These are phyloP conservation scores for Globisporangium yorkense DNA, from an alignment of 352 stramenopile species.

Conservation along the genomic window DNA sequence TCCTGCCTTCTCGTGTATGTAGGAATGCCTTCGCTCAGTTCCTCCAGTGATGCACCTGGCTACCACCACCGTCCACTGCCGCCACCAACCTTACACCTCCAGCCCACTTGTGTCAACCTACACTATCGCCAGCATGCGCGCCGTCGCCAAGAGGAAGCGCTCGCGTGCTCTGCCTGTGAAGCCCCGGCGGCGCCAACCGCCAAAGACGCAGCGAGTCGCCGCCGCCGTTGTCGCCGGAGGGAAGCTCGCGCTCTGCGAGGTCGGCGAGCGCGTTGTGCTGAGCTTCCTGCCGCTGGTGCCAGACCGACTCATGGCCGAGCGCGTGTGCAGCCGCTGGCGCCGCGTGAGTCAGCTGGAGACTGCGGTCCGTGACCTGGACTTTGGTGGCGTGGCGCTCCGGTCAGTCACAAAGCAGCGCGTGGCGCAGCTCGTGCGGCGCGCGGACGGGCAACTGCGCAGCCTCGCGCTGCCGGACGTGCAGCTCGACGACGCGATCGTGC, in stretches of 20 bases:
- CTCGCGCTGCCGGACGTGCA: slow-evolving; percentile 40
- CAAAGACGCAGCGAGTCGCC: neutral
- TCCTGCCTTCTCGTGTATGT: too few species aligned
- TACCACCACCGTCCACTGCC: too few species aligned
- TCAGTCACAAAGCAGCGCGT: slow-evolving; percentile 32
- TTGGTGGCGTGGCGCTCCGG: slow-evolving; percentile 23
- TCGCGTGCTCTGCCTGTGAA: too few species aligned
- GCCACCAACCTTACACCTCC: too few species aligned
- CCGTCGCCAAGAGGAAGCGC: too few species aligned
- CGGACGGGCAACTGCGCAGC: slow-evolving; percentile 22
- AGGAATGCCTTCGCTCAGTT: too few species aligned
- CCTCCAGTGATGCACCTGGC: too few species aligned
- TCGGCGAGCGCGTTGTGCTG: slow-evolving; percentile 37
- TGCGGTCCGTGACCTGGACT: slow-evolving; percentile 41
- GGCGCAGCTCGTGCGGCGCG: slow-evolving; percentile 28
- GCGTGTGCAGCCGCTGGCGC: slow-evolving; percentile 54
- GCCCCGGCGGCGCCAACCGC: neutral
- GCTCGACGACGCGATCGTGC: slow-evolving; percentile 36
- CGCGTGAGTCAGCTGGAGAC: slow-evolving; percentile 31
- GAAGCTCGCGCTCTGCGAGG: slow-evolving; percentile 26
- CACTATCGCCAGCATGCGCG: too few species aligned
- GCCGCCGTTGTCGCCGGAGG: neutral
- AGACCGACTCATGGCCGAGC: slow-evolving; percentile 40
- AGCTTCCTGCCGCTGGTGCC: slow-evolving; percentile 45
- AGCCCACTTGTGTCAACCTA: too few species aligned